Base-by-base conservation (phyloP, 805 yeast genomes). In the Kodamaea kakaduensis region DNA sequence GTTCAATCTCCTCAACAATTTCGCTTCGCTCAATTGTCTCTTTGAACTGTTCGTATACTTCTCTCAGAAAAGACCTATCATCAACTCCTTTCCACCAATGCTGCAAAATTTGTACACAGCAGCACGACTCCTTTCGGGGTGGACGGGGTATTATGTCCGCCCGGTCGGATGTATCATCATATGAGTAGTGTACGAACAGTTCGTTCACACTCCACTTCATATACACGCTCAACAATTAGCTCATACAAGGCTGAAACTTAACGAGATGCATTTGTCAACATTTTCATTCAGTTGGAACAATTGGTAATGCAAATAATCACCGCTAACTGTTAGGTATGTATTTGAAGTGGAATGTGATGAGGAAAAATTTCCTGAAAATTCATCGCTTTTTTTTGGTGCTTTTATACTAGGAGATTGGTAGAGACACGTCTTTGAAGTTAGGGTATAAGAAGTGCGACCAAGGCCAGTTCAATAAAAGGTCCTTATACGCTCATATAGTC, bases 241-340 rank as follows among this genome's bases (percentile, higher is more conserved):
- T 71, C 77, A 71, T 71, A 71, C 77, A 71, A 71, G 77, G 77
- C 77, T 71, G 77, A 71, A 71, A 71, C 77, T 71, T 71, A 71
- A 71, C 76, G 75, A 71, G 59, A 56, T 60, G 71, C 69, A 49
- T 57, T 69, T 70, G 77, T 72, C 77, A 61, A 71, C 77, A 66
- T 46, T 56, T 57, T 25, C 45, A 64, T 71, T 72, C 78, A 68
- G 78, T 71, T 57, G 78, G 77, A 73, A 72, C 77, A 73, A 72
- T 71, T 72, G 77, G 76, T 71, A 61, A 58, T 42, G 70, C 71
- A 65, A 64, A 65, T 67, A 67, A 67, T 67, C 75, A 67, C 61
- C 50, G 73, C 69, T 4, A 25, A 33, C 32, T 26, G 24, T 32
- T 23, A 12, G 25, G 29, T 37, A 39, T 40, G 32, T 31, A 34